phyloP scores from a whole-genome alignment of 129 eudicot genomes.

The Helianthus annuus region DNA sequence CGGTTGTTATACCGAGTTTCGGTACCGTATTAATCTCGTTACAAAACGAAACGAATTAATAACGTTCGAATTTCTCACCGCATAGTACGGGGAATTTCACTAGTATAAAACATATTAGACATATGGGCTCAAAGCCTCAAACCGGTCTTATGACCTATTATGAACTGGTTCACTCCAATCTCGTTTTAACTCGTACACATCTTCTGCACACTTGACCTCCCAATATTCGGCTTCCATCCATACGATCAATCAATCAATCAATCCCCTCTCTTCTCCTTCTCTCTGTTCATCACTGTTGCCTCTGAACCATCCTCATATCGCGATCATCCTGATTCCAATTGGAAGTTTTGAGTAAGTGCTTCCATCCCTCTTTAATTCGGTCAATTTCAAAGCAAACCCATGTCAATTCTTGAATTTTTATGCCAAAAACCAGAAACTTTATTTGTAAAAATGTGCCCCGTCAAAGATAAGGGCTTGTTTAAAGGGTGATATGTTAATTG shows the following conservation, averaged over 20 bases:
- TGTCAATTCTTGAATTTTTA: neutral
- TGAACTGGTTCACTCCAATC: neutral
- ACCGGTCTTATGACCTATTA: neutral
- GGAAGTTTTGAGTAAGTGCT: neutral
- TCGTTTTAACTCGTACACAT: neutral
- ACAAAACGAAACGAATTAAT: too few relatives aligned
- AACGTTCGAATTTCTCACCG: too few relatives aligned
- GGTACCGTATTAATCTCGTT: too few relatives aligned
- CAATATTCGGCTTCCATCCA: neutral
- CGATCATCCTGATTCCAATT: neutral
- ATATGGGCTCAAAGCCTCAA: neutral
- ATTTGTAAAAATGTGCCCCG: neutral
- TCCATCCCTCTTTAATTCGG: neutral
- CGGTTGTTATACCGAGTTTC: too few relatives aligned
- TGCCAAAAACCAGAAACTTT: conserved; percentile 1
- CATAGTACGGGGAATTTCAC: too few relatives aligned
- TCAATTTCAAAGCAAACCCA: conserved; percentile 5
- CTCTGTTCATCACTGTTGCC: conserved; percentile 5
- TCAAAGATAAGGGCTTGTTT: neutral
- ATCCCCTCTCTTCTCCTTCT: neutral
- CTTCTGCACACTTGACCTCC: neutral
- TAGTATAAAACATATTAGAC: too few relatives aligned
- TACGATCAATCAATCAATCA: neutral
- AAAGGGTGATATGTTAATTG: neutral
- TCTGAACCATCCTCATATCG: neutral